These are phyloP conservation scores for Fusarium agapanthi DNA, from an alignment of 2,329 filamentous ascomycete species.

Conservation along the genomic window DNA sequence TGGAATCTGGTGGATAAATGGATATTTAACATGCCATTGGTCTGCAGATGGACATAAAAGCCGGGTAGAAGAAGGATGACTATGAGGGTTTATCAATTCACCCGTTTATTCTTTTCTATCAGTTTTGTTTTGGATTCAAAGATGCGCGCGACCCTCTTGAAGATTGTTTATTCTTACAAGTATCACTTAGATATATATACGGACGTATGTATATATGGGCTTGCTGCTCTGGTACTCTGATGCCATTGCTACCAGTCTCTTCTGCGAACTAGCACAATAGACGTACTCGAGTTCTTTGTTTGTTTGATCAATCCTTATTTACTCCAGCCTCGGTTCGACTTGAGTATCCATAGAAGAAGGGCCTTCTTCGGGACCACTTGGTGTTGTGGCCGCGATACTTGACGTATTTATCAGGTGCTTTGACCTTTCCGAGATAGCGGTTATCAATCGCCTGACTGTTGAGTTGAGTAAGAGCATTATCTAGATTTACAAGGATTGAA, in stretches of 20 bases:
- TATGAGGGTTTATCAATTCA: slow-evolving; percentile 19
- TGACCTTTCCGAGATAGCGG: background rate
- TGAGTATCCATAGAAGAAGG: slow-evolving; percentile 11
- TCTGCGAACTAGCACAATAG: slow-evolving; percentile 26
- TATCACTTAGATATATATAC: slow-evolving; percentile 8
- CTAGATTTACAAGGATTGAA: background rate
- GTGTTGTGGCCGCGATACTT: background rate
- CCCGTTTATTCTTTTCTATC: slow-evolving; percentile 4
- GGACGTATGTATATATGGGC: slow-evolving; percentile 10
- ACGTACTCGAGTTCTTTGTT: slow-evolving; percentile 23
- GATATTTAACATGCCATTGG: slow-evolving; percentile 5
- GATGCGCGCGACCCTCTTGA: slow-evolving; percentile 10
- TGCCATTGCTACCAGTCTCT: slow-evolving; percentile 11
- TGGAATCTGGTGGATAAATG: slow-evolving; percentile 16
- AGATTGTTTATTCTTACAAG: slow-evolving; percentile 14
- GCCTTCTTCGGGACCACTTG: slow-evolving; percentile 10
- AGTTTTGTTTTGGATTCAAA: slow-evolving; percentile 12
- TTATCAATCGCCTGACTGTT: slow-evolving; percentile 5
- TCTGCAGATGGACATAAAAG: slow-evolving; percentile 21
- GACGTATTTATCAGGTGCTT: slow-evolving; percentile 23
- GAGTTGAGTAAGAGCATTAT: background rate
- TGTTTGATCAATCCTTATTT: background rate
- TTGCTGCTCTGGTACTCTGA: background rate
- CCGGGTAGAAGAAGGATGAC: slow-evolving; percentile 16
- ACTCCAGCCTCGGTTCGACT: background rate